Conservation (phyloP, 1,139 yeast species). For the Blastobotrys indianensis region DNA sequence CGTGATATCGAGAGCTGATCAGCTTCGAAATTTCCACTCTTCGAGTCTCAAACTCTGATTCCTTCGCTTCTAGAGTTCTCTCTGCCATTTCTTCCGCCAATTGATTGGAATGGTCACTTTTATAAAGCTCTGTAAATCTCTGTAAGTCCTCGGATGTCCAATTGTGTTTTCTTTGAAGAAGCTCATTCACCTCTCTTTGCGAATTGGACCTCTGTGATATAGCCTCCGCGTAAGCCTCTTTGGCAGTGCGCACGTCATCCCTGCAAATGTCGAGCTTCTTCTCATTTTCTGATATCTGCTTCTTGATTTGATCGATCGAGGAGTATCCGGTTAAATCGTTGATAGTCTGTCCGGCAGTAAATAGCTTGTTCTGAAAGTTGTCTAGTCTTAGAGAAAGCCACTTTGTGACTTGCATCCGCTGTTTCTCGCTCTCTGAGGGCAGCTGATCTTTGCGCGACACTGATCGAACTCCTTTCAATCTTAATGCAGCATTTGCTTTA, state of each 20-base stretch:
- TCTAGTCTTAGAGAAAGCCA: slow-evolving; percentile 51
- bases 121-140: slow-evolving; percentile 71
- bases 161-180: slow-evolving; percentile 74
- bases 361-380: slow-evolving; percentile 57
- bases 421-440: slow-evolving; percentile 41
- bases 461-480: no score
- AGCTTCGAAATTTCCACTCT: slow-evolving; percentile 67
- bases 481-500: no score
- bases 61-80: slow-evolving; percentile 48
- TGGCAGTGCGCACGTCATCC: slow-evolving; percentile 44
- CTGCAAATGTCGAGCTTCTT: slow-evolving; percentile 47
- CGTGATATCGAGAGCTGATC: slow-evolving; percentile 85
- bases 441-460: slow-evolving; percentile 16
- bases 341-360: slow-evolving; percentile 65
- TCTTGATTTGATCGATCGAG: slow-evolving; percentile 66
- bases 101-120: slow-evolving; percentile 75
- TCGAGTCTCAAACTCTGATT: slow-evolving; percentile 59
- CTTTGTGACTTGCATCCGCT: slow-evolving; percentile 48
- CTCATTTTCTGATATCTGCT: slow-evolving; percentile 47
- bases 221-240: slow-evolving; percentile 54
- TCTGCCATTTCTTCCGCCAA: slow-evolving; percentile 53
- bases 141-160: slow-evolving; percentile 81
- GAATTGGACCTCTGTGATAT: slow-evolving; percentile 61
- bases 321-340: slow-evolving; percentile 94
- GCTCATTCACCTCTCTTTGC: slow-evolving; percentile 82